Evolutionary conservation across 352 stramenopile species (phyloP).

Genomic region (Pythium utonaiense): DNA sequence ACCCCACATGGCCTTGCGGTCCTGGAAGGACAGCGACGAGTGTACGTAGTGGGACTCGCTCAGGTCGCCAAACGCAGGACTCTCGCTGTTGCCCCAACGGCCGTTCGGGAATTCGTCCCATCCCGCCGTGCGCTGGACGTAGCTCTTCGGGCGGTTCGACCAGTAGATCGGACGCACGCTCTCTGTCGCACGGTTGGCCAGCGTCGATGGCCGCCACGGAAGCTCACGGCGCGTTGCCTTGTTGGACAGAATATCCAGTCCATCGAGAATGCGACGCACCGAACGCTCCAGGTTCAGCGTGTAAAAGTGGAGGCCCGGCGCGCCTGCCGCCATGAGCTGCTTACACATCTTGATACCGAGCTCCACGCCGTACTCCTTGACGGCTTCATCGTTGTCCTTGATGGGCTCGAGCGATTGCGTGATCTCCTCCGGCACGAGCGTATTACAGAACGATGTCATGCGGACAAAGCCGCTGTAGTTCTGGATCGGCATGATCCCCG

Average conservation of each 20-base stretch:
- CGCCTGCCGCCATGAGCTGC: conserved; percentile 89
- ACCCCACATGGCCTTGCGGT: conserved; percentile 94
- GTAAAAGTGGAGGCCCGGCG: conserved; percentile 91
- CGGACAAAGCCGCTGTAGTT: conserved; percentile 96
- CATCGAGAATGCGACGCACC: conserved; percentile 85
- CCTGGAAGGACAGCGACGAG: conserved; percentile 46
- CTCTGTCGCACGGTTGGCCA: conserved; percentile 86
- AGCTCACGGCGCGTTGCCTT: conserved; percentile 70
- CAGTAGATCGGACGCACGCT: conserved; percentile 97
- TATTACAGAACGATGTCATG: conserved; percentile 98
- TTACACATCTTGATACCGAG: conserved; percentile 95
- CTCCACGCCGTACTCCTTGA: conserved; percentile 96
- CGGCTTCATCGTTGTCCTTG: conserved; percentile 95
- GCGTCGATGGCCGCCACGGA: conserved; percentile 90
- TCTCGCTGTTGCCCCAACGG: conserved; percentile 94
- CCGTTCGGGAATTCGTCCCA: conserved; percentile 98
- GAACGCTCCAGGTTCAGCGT: conserved; percentile 93
- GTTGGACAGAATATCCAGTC: conserved; percentile 43
- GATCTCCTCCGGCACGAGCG: conserved; percentile 88
- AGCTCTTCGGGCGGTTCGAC: conserved; percentile 97
- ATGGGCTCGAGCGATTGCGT: conserved; percentile 84
- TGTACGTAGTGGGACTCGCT: conserved; percentile 95
- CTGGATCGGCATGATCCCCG: conserved; percentile 99
- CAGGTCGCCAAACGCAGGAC: conserved; percentile 94
- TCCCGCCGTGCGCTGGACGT: conserved; percentile 95